phyloP scores from a whole-genome alignment of 768 basidiomycete genomes.

The Amanita rimosa region DNA sequence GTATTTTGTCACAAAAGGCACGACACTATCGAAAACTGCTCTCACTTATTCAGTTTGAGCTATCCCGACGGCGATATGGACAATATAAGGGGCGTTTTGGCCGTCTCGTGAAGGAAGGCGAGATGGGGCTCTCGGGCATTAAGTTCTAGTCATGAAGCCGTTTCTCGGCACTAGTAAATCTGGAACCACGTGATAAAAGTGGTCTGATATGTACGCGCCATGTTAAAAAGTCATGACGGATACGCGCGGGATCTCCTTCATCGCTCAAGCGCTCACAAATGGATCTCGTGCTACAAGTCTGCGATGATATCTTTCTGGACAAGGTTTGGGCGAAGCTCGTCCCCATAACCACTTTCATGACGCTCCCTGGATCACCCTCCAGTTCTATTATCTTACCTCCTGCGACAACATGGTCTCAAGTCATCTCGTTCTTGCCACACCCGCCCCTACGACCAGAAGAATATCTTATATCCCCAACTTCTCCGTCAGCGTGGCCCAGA shows the following conservation, averaged over 20 bases:
- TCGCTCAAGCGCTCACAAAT: constrained; percentile 25
- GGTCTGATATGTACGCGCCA: constrained; percentile 5
- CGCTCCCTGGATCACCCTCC: constrained; percentile 17
- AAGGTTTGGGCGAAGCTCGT: constrained; percentile 63
- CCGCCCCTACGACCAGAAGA: constrained; percentile 33
- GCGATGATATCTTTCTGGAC: constrained; percentile 72
- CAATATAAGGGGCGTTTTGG: constrained; percentile 33
- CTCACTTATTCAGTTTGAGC: constrained; percentile 35
- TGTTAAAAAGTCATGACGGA: neutral
- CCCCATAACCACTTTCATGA: constrained; percentile 43
- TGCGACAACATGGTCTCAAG: constrained; percentile 34
- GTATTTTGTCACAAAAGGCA: constrained; percentile 45
- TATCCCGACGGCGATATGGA: constrained; percentile 34
- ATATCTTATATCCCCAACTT: constrained; percentile 15
- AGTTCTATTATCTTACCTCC: constrained; percentile 24
- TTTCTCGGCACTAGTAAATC: too few species aligned
- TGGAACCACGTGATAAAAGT: neutral
- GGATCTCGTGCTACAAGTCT: constrained; percentile 72
- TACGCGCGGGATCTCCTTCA: neutral
- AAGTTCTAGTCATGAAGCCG: neutral
- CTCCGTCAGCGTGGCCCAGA: constrained; percentile 72
- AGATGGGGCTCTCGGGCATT: neutral
- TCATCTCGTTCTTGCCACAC: constrained; percentile 47
- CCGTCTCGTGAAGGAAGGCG: constrained; percentile 29
- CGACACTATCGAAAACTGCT: constrained; percentile 37